A percentile compares a stretch with the other conserved stretches of the same genome.
Evolutionary conservation across 2,329 filamentous ascomycete species (phyloP).

Genomic region (Alternaria rosae): DNA sequence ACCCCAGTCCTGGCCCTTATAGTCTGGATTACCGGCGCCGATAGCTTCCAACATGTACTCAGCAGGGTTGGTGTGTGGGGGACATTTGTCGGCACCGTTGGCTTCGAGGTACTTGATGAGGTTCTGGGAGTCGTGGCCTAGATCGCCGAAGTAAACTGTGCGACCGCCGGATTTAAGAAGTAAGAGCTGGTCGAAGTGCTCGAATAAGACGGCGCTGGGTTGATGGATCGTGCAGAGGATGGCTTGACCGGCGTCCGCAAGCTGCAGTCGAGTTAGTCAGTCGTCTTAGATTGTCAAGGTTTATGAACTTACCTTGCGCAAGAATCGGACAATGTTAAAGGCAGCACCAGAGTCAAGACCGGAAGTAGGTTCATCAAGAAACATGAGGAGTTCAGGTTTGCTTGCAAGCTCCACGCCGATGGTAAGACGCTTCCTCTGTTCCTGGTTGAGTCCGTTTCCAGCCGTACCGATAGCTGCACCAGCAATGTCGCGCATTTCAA

Average conservation of each 20-base stretch:
- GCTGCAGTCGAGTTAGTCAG: slow-evolving; percentile 20
- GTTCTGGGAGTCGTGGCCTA: slow-evolving; percentile 52
- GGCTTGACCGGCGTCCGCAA: slow-evolving; percentile 71
- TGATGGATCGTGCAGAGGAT: slow-evolving; percentile 76
- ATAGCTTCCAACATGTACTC: slow-evolving; percentile 61
- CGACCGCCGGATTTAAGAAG: slow-evolving; percentile 70
- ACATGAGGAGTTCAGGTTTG: slow-evolving; percentile 75
- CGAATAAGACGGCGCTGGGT: slow-evolving; percentile 71
- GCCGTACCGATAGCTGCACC: slow-evolving; percentile 69
- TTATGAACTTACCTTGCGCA: slow-evolving; percentile 58
- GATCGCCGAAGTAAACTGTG: slow-evolving; percentile 71
- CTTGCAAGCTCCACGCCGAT: slow-evolving; percentile 68
- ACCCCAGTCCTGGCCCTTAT: slow-evolving; percentile 56
- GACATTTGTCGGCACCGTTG: slow-evolving; percentile 63
- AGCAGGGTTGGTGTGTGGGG: slow-evolving; percentile 61
- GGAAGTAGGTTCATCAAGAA: slow-evolving; percentile 79
- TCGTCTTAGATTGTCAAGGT: accelerated
- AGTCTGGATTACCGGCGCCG: slow-evolving; percentile 52
- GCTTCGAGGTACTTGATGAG: slow-evolving; percentile 60
- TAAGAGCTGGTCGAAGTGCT: slow-evolving; percentile 71
- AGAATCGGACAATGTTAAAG: slow-evolving; percentile 69
- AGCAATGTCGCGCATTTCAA: slow-evolving; percentile 70
- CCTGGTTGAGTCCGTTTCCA: slow-evolving; percentile 60
- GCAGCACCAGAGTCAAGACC: slow-evolving; percentile 75
- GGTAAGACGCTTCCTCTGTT: slow-evolving; percentile 72